Evolutionary conservation across 495 filamentous ascomycete species (phyloP).

Genomic region (Xylaria sp.): DNA sequence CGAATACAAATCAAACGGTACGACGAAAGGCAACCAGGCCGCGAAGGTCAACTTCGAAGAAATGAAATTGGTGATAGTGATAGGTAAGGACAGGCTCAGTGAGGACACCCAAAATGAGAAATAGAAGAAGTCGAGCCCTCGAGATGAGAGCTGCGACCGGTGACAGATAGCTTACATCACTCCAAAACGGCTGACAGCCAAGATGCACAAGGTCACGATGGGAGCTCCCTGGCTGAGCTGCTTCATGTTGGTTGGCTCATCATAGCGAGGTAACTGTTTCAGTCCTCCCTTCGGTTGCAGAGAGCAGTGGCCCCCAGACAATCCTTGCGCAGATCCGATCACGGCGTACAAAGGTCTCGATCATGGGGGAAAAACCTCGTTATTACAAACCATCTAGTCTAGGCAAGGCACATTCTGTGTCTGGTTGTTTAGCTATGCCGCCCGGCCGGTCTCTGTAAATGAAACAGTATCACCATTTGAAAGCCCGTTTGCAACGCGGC

Average conservation of each 20-base stretch:
- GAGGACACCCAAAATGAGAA: slow-evolving; percentile 18
- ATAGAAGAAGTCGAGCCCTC: slow-evolving; percentile 10
- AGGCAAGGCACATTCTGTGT: background rate
- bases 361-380: background rate
- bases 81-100: slow-evolving; percentile 17
- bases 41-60: slow-evolving; percentile 44
- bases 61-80: slow-evolving; percentile 31
- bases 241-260: slow-evolving; percentile 1
- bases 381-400: background rate
- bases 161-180: background rate
- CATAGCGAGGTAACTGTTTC: slow-evolving; percentile 19
- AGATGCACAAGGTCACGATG: slow-evolving; percentile 2
- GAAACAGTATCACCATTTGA: background rate
- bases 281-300: slow-evolving; percentile 16
- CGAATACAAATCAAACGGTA: background rate
- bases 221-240: background rate
- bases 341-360: background rate
- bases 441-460: background rate
- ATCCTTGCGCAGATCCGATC: slow-evolving; percentile 15
- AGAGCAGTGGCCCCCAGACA: background rate
- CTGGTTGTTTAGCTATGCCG: background rate
- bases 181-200: background rate
- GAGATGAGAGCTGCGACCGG: background rate
- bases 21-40: slow-evolving; percentile 38
- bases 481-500: slow-evolving; percentile 8